phyloP scores from a whole-genome alignment of 75 land plant genomes.

The Pinus taeda region DNA sequence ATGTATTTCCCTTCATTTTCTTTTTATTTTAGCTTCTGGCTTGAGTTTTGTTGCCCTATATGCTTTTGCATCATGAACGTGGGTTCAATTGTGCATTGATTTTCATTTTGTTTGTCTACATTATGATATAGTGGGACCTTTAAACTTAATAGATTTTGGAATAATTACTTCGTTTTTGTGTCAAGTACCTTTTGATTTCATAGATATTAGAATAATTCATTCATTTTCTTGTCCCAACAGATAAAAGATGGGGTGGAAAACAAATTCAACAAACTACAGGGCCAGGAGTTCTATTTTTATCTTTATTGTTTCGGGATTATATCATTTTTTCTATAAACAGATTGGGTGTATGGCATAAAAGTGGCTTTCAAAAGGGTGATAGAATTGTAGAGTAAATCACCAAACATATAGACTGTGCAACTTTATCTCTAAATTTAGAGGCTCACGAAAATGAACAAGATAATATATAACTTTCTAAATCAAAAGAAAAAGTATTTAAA shows the following conservation, averaged over 20 bases:
- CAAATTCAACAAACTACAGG: constrained; percentile 30
- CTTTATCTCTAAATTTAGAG: constrained; percentile 51
- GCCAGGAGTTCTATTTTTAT: constrained; percentile 64
- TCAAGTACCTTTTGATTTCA: no score
- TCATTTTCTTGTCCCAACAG: constrained; percentile 8
- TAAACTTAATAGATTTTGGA: no score
- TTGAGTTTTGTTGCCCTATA: no score
- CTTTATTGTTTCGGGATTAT: constrained; percentile 64
- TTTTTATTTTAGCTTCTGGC: no score
- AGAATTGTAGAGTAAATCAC: constrained; percentile 59
- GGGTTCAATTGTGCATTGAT: no score
- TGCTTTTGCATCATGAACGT: no score
- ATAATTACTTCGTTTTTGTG: no score
- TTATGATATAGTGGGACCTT: no score
- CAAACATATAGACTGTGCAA: constrained; percentile 44
- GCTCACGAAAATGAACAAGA: constrained; percentile 55
- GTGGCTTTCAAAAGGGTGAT: constrained; percentile 73
- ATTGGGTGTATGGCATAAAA: constrained; percentile 83
- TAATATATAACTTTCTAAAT: constrained; percentile 16
- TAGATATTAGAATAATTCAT: no score
- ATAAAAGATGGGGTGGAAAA: constrained; percentile 37
- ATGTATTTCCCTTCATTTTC: no score
- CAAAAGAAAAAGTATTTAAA: constrained; percentile 30
- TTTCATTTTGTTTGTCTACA: no score
- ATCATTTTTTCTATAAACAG: constrained; percentile 66